Conservation (phyloP, 169 alveolate species). For the Fabrea salina region DNA sequence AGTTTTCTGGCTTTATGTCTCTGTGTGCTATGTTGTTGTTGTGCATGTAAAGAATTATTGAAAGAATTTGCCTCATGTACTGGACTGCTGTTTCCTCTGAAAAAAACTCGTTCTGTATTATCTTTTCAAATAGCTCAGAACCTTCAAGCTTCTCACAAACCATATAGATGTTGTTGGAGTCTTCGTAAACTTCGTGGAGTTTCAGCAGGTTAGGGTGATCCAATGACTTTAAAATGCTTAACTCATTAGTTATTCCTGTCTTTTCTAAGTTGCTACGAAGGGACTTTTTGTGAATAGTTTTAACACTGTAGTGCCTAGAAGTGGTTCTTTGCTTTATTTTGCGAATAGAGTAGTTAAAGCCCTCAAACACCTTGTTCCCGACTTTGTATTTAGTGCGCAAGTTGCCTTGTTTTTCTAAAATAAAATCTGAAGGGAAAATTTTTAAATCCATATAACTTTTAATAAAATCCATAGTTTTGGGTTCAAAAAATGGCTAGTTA, state of each 20-base stretch:
- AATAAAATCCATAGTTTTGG: no score
- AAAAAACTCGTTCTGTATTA: constrained; percentile 20
- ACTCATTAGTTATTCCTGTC: no score
- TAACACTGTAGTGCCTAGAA: not conserved
- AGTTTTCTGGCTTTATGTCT: constrained; percentile 69
- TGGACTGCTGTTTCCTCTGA: constrained; percentile 33
- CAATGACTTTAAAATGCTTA: constrained; percentile 62
- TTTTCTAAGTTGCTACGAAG: no score
- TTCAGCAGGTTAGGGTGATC: constrained; percentile 68
- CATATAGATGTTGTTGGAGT: constrained; percentile 36
- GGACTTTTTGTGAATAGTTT: not conserved
- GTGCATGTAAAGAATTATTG: constrained; percentile 53
- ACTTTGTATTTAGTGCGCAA: not conserved
- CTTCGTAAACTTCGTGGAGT: constrained; percentile 61
- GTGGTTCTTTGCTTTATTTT: not conserved
- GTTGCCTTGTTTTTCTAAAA: not conserved
- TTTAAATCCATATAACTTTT: not conserved
- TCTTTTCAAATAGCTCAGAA: constrained; percentile 55
- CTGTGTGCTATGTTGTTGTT: constrained; percentile 65
- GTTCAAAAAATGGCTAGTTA: no score
- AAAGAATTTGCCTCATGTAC: constrained; percentile 10
- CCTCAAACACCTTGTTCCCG: not conserved
- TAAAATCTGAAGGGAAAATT: not conserved
- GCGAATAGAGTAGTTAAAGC: not conserved
- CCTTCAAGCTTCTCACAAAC: constrained; percentile 66